Base-by-base conservation (phyloP, 1,284 basidiomycete species). In the Tausonia pullulans region DNA sequence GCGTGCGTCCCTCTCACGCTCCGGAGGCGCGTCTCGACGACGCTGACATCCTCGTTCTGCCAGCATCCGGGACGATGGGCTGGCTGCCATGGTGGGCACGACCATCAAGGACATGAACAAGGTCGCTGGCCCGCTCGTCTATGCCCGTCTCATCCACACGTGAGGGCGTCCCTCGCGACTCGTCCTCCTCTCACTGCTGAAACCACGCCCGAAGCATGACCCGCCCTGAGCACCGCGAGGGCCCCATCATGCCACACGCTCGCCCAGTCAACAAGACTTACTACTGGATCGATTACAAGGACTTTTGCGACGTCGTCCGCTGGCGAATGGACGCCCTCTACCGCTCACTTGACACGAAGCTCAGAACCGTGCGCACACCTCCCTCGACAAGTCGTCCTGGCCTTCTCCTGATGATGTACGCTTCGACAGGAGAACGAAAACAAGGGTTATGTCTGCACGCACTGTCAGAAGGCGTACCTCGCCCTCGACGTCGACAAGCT, bases 271-370 rank as follows among this genome's bases (percentile, higher is more conserved):
- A 58, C 8, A 58, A 58, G 39, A 87, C 88, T 71, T 99, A 98
- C 79, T 98, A 92, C 79, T 98, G 90, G 77, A 88, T 99, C 73
- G 88, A 98, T 79, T 95, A 93, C 76, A 87, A 91, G 70, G 84
- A 87, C 72, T 95, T 97, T 73, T 91, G 91, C 77, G 93, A 98
- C 74, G 92, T 98, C 58, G 89, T 95, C 73, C 97, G 98, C 76
- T 98, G 95, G 90, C 82, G 93, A 49, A 85, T 98, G 67, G 89
- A 91, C n/a, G 88, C 90, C 73, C 96, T 99, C 87, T 84, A 88
- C 68, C 83, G 87, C 67, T 84, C 84, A 64, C 93, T 98, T 69
- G 94, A 98, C 67, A 85, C 87, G 53, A 85, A 86, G 64, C 79
- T 93, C 68, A 86, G 88, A 70, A 90, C 93, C 76, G 88, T 88